A percentile compares a stretch with the other conserved stretches of the same genome.
Evolutionary conservation across 2,329 filamentous ascomycete genomes (phyloP).

Genomic region (Diaporthe caulivora): DNA sequence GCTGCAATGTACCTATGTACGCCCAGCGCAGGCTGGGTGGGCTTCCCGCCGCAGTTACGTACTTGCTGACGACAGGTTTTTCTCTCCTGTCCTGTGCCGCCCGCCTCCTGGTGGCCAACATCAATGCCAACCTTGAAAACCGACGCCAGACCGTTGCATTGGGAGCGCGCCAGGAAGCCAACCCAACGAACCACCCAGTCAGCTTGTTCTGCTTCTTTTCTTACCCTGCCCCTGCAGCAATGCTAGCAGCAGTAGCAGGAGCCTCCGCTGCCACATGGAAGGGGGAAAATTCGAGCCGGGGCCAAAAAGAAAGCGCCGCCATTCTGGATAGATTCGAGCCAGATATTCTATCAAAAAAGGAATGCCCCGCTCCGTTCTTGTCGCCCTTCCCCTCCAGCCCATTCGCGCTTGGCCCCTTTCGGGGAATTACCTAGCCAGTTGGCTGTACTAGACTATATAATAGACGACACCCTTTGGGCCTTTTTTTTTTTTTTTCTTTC

Average conservation of each 20-base stretch:
- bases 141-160: conserved; percentile 25
- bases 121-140: conserved; percentile 1
- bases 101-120: conserved; percentile 25
- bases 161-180: neutral
- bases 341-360: conserved; percentile 3
- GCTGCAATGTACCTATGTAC: neutral
- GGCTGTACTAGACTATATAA: neutral
- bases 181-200: neutral
- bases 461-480: neutral
- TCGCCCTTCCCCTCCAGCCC: neutral
- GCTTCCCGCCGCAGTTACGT: conserved; percentile 10
- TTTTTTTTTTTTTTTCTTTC: neutral
- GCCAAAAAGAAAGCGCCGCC: neutral
- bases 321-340: neutral
- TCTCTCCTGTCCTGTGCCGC: conserved; percentile 8
- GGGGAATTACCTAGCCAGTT: neutral
- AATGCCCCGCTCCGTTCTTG: conserved; percentile 23
- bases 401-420: conserved; percentile 10
- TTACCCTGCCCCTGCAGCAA: conserved; percentile 10
- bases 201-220: neutral
- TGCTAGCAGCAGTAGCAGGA: too few species aligned
- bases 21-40: neutral
- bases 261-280: conserved; percentile 21
- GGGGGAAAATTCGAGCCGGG: neutral
- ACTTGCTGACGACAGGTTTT: conserved; percentile 8